phyloP scores from a whole-genome alignment of 208 protist genomes.

The Tetramitus jugosus region DNA sequence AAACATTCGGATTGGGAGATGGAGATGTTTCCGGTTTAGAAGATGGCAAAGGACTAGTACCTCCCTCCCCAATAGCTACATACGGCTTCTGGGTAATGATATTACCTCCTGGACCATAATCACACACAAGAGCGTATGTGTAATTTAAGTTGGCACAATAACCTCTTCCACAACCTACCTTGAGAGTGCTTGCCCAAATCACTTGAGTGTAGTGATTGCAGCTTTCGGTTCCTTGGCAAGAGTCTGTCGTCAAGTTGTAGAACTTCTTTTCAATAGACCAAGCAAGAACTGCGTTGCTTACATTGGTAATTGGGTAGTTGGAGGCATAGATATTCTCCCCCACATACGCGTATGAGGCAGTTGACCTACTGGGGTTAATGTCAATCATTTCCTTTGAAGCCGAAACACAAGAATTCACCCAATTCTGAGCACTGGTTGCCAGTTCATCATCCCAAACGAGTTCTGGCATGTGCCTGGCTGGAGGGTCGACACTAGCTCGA shows the following conservation, averaged over 20 bases:
- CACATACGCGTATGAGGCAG: not conserved
- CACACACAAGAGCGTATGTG: not conserved
- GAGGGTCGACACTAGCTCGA: not conserved
- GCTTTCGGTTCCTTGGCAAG: not conserved
- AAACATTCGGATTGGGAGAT: too few species aligned
- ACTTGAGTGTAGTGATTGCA: constrained; percentile 20
- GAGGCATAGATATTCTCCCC: not conserved
- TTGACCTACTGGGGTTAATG: not conserved
- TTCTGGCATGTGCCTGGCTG: not conserved
- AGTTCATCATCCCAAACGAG: not conserved
- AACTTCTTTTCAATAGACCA: not conserved
- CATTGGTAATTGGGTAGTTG: not conserved
- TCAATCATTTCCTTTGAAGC: not conserved
- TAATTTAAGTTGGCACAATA: not conserved
- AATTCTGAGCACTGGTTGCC: not conserved
- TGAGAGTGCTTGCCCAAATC: not conserved
- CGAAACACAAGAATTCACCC: not conserved
- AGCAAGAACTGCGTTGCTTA: not conserved
- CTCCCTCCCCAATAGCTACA: too few species aligned
- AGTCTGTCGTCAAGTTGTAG: not conserved
- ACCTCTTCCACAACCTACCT: not conserved
- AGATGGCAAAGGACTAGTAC: too few species aligned
- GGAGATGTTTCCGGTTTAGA: too few species aligned
- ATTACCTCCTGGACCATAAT: constrained; percentile 21
- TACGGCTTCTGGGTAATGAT: not conserved